phyloP scores from a whole-genome alignment of 2,329 filamentous ascomycete genomes.

The Fusarium lateritium region DNA sequence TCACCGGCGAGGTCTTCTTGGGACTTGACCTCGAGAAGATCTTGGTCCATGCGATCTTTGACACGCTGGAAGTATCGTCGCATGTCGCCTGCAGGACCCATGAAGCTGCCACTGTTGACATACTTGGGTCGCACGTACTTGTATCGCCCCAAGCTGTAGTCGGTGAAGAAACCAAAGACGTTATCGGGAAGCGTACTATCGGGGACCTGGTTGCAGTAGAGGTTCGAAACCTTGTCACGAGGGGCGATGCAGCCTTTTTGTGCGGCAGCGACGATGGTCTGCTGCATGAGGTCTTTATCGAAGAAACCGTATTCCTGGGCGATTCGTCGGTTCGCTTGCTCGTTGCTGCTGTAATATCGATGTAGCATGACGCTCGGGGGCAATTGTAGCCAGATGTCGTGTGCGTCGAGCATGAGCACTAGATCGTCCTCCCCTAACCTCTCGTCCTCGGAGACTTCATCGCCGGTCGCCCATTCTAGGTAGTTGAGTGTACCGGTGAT shows the following conservation, averaged over 20 bases:
- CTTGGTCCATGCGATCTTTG: constrained; percentile 47
- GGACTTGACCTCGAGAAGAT: constrained; percentile 28
- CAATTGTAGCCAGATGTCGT: constrained; percentile 52
- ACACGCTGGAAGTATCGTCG: constrained; percentile 46
- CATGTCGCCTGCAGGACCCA: constrained; percentile 51
- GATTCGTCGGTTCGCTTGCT: constrained; percentile 41
- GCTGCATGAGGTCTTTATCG: constrained; percentile 37
- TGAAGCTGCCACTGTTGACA: constrained; percentile 52
- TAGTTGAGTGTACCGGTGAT: constrained; percentile 51
- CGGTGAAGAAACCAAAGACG: constrained; percentile 46
- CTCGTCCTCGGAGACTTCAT: constrained; percentile 31
- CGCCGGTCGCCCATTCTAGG: constrained; percentile 43
- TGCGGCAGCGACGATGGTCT: constrained; percentile 46
- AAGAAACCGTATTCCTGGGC: constrained; percentile 39
- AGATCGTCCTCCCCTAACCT: constrained; percentile 47
- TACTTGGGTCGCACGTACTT: constrained; percentile 49
- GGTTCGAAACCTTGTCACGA: constrained; percentile 43
- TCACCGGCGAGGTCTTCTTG: constrained; percentile 46
- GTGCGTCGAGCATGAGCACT: constrained; percentile 51
- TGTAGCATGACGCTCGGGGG: constrained; percentile 50
- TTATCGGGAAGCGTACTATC: constrained; percentile 43
- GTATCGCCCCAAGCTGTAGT: constrained; percentile 32
- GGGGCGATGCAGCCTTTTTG: constrained; percentile 48
- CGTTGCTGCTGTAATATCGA: constrained; percentile 47
- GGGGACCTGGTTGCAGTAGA: constrained; percentile 45